These are phyloP conservation scores for Trapa bicornis DNA, from an alignment of 345 rosid genomes.

Conservation along the genomic window DNA sequence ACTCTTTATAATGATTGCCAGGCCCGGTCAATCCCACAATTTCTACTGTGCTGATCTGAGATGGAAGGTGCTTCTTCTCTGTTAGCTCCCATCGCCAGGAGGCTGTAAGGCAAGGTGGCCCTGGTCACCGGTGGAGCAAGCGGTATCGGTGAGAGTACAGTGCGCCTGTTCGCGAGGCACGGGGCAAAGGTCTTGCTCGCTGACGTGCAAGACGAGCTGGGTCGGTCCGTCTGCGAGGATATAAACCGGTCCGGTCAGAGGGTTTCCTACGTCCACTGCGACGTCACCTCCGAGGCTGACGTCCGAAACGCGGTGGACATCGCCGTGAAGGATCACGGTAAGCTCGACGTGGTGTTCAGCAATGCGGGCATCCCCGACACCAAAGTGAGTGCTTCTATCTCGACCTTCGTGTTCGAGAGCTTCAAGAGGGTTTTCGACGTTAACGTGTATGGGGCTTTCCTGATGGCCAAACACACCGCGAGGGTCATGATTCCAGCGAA, in stretches of 20 bases:
- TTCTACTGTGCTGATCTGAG: too few species aligned
- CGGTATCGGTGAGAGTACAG: neutral
- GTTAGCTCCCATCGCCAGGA: neutral
- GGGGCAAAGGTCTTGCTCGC: conserved; percentile 12
- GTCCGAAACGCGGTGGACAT: neutral
- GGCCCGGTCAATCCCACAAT: too few species aligned
- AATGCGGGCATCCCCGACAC: neutral
- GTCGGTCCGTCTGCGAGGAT: neutral
- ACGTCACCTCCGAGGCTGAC: neutral
- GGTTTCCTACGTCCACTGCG: neutral
- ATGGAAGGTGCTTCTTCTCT: too few species aligned
- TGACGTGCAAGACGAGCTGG: too few species aligned
- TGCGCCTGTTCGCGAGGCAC: conserved; percentile 8
- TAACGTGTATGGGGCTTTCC: neutral
- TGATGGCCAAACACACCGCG: conserved; percentile 2
- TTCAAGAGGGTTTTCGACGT: conserved; percentile 1
- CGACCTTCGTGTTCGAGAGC: neutral
- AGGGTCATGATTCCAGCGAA: conserved; percentile 5
- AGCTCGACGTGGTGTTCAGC: conserved; percentile 3
- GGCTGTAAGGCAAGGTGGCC: conserved; percentile 11
- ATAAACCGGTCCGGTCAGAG: neutral
- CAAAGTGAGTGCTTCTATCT: too few species aligned
- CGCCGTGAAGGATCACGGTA: neutral
- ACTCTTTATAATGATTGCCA: too few species aligned
- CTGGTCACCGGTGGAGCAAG: conserved; percentile 11